These are phyloP conservation scores for Leccinum pallidistipes DNA, from an alignment of 1,284 basidiomycete species.

Conservation along the genomic window DNA sequence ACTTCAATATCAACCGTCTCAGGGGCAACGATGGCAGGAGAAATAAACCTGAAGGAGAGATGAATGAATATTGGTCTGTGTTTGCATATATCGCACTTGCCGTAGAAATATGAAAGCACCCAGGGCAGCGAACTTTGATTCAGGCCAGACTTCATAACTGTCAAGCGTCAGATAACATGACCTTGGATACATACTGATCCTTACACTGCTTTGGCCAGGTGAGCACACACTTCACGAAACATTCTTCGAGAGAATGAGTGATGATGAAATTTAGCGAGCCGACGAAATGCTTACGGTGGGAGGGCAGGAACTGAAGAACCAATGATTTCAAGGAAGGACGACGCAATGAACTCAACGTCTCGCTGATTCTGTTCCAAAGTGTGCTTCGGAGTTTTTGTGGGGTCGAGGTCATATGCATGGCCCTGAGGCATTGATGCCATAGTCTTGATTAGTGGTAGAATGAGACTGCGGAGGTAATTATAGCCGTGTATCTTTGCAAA, in stretches of 20 bases:
- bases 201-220: conserved; percentile 81
- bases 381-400: conserved; percentile 58
- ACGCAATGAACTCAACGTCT: conserved; percentile 73
- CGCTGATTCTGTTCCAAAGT: conserved; percentile 69
- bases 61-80: conserved; percentile 4
- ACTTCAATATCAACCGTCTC: conserved; percentile 83
- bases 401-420: conserved; percentile 80
- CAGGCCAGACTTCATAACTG: conserved; percentile 68
- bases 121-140: conserved; percentile 82
- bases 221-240: conserved; percentile 85
- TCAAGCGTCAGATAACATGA: conserved; percentile 17
- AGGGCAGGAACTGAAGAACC: conserved; percentile 68
- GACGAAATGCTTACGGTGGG: conserved; percentile 62
- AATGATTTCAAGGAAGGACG: conserved; percentile 77
- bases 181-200: conserved; percentile 27
- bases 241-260: conserved; percentile 49
- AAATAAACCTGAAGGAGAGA: conserved; percentile 60
- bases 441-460: conserved; percentile 73
- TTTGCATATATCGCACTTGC: conserved; percentile 35
- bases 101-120: conserved; percentile 92
- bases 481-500: conserved; percentile 89
- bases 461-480: conserved; percentile 78
- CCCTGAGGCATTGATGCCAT: conserved; percentile 74
- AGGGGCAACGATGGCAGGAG: conserved; percentile 85
- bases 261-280: neutral